Percentiles rank a stretch among this genome's conserved stretches.
Conservation (phyloP, 352 stramenopile species). For the Pythium periplocum region DNA sequence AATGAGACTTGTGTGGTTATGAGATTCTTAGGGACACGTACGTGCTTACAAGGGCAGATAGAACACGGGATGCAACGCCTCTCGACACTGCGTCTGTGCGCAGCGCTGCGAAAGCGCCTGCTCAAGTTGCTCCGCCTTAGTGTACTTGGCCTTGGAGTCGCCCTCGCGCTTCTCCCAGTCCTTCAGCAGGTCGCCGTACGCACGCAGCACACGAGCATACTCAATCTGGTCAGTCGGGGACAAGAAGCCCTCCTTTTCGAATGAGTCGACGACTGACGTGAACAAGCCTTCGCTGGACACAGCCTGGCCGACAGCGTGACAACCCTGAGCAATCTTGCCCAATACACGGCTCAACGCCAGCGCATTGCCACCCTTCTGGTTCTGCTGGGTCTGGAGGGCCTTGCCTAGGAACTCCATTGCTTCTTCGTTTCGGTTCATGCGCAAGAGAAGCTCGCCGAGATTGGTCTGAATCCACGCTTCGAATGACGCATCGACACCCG, state of each 20-base stretch:
- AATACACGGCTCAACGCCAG: conserved; percentile 62
- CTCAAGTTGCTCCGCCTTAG: conserved; percentile 17
- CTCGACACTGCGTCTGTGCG: conserved; percentile 9
- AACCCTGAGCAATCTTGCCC: conserved; percentile 59
- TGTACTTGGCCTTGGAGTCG: conserved; percentile 17
- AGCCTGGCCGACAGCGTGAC: conserved; percentile 53
- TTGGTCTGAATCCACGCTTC: conserved; percentile 69
- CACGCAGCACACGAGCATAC: conserved; percentile 54
- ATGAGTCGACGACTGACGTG: conserved; percentile 61
- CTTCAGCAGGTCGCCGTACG: conserved; percentile 29
- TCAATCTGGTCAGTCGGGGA: conserved; percentile 56
- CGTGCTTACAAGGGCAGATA: conserved; percentile 19
- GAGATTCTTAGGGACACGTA: too few relatives aligned
- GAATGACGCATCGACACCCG: conserved; percentile 51
- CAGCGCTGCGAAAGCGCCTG: conserved; percentile 10
- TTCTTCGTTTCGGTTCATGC: conserved; percentile 51
- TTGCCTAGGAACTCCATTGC: conserved; percentile 69
- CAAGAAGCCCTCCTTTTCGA: conserved; percentile 51
- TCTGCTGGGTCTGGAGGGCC: conserved; percentile 53
- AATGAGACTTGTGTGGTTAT: too few relatives aligned
- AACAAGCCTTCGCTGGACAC: conserved; percentile 71
- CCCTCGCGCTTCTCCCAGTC: conserved; percentile 29
- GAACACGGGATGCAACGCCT: conserved; percentile 21
- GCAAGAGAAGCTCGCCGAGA: conserved; percentile 56
- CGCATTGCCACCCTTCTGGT: conserved; percentile 36